These are phyloP conservation scores for Magnusiomyces clavatus DNA, from an alignment of 1,139 yeast species.

Conservation along the genomic window DNA sequence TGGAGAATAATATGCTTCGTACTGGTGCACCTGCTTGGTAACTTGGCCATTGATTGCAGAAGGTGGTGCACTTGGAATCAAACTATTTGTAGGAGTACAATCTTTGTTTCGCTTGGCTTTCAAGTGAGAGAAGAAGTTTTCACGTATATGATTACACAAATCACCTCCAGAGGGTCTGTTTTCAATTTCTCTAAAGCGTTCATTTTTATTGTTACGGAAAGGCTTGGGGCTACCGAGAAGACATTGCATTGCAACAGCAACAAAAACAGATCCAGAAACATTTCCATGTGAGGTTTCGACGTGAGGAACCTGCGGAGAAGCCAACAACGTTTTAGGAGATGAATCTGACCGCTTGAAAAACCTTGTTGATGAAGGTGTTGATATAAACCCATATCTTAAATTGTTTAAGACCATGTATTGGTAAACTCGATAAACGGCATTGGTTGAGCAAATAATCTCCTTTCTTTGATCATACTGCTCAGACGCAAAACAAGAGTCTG, in stretches of 20 bases:
- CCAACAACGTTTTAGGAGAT: constrained; percentile 14
- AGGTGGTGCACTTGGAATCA: too few relatives aligned
- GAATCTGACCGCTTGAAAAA: constrained; percentile 17
- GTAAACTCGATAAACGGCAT: constrained; percentile 12
- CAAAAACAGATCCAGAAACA: constrained; percentile 15
- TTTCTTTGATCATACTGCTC: too few relatives aligned
- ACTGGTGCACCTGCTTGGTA: too few relatives aligned
- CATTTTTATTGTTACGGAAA: background rate
- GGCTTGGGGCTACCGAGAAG: constrained; percentile 8
- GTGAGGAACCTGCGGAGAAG: constrained; percentile 20
- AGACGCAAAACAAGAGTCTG: too few relatives aligned
- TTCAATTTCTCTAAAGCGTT: background rate
- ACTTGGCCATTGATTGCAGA: too few relatives aligned
- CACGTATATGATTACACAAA: too few relatives aligned
- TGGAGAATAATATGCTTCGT: too few relatives aligned
- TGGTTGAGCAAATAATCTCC: background rate
- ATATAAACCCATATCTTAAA: constrained; percentile 22
- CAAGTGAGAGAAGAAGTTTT: too few relatives aligned
- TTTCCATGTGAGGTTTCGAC: constrained; percentile 12
- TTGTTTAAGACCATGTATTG: constrained; percentile 21
- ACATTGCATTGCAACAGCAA: constrained; percentile 18
- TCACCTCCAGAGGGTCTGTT: background rate
- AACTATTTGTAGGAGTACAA: too few relatives aligned
- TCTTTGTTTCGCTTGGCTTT: too few relatives aligned
- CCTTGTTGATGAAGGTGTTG: constrained; percentile 19